Percentiles rank a stretch among this genome's conserved stretches.
phyloP scores from a whole-genome alignment of 2,329 filamentous ascomycete species.

The Aspergillus udagawae region DNA sequence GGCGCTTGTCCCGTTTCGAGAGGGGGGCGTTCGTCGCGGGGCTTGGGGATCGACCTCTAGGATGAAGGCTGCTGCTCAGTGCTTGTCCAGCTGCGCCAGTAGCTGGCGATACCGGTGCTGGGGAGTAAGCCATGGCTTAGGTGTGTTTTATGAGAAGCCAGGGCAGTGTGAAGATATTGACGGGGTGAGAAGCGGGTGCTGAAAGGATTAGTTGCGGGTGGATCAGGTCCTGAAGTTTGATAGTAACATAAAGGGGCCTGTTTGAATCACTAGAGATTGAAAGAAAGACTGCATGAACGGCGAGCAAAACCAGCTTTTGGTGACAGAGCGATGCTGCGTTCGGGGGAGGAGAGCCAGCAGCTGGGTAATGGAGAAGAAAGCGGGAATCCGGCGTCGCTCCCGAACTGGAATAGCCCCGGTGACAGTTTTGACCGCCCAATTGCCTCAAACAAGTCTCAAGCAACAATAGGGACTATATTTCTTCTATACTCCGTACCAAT shows the following conservation, averaged over 20 bases:
- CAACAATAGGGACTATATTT: background rate
- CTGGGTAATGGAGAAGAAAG: constrained; percentile 16
- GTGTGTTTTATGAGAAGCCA: background rate
- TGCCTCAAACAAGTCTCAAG: background rate
- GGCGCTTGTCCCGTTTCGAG: constrained; percentile 87
- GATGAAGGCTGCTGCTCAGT: constrained; percentile 19
- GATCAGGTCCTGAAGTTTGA: background rate
- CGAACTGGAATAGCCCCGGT: constrained; percentile 18
- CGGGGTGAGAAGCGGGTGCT: background rate
- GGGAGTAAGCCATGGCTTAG: constrained; percentile 37
- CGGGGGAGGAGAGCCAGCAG: constrained; percentile 14
- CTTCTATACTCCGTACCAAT: background rate
- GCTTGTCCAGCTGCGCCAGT: constrained; percentile 15
- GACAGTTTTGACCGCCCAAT: constrained; percentile 15
- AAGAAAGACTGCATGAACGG: background rate
- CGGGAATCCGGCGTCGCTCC: constrained; percentile 14
- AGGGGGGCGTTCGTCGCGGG: constrained; percentile 38
- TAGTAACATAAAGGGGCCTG: background rate
- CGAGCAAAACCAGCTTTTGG: background rate
- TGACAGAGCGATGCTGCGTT: constrained; percentile 1
- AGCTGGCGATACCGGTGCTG: constrained; percentile 31
- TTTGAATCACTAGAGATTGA: background rate
- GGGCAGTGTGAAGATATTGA: constrained; percentile 1
- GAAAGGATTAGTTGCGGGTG: background rate
- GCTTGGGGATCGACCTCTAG: constrained; percentile 27